These are phyloP conservation scores for Fusarium liriodendri DNA, from an alignment of 2,329 filamentous ascomycete species.

Conservation along the genomic window DNA sequence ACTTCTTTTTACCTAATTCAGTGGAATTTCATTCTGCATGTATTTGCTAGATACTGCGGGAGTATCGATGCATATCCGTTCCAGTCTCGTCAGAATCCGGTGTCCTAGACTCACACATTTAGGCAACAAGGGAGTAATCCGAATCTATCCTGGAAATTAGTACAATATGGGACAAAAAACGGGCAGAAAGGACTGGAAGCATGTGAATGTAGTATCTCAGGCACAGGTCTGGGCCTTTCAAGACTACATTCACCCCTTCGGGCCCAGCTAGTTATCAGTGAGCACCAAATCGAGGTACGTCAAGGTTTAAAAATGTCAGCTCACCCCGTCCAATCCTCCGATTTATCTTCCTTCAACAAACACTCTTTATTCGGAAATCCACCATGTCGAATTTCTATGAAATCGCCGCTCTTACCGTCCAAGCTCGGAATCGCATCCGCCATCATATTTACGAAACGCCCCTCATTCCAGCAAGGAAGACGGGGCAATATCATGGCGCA, in stretches of 20 bases:
- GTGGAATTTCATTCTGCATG: no score
- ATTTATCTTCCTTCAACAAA: not conserved
- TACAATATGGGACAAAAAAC: not conserved
- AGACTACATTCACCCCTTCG: not conserved
- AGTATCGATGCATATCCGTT: no score
- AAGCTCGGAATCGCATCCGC: not conserved
- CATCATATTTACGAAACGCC: slow-evolving; percentile 1
- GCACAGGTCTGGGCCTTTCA: not conserved
- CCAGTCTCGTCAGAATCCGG: no score
- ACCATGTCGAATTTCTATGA: not conserved
- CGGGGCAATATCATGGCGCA: not conserved
- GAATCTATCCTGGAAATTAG: not conserved
- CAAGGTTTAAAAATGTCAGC: not conserved
- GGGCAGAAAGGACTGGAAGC: not conserved
- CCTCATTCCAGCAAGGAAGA: not conserved
- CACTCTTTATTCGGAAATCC: not conserved
- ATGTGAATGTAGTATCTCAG: not conserved
- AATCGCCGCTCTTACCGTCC: not conserved
- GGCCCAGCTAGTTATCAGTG: not conserved
- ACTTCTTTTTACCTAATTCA: no score
- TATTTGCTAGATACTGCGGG: no score
- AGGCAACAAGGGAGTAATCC: not conserved
- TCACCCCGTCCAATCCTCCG: not conserved
- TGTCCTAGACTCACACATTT: not conserved
- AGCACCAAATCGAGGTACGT: not conserved